These are phyloP conservation scores for Zoysia japonica DNA, from an alignment of 176 grass and related monocot genomes.

Conservation along the genomic window DNA sequence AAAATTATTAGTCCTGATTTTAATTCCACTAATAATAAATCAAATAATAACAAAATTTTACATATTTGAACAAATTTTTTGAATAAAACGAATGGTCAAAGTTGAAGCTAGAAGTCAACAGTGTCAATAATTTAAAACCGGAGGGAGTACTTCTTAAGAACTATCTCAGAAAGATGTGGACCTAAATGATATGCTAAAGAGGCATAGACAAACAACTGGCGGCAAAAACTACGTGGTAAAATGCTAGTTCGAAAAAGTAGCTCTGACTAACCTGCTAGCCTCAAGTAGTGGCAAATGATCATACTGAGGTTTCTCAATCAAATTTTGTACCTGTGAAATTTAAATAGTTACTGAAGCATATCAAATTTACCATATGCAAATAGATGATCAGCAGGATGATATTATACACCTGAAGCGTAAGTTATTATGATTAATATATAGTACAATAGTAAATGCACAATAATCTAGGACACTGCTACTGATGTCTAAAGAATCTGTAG, in stretches of 20 bases:
- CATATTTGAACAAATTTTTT: too few species aligned
- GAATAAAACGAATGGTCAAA: too few species aligned
- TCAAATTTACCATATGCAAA: constrained; percentile 19
- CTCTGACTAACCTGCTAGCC: constrained; percentile 79
- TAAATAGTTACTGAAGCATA: background rate
- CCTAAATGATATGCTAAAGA: background rate
- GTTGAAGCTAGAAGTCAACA: too few species aligned
- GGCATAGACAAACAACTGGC: background rate
- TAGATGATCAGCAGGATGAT: background rate
- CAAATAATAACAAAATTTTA: too few species aligned
- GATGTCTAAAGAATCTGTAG: background rate
- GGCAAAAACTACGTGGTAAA: constrained; percentile 5
- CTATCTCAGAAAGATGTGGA: background rate
- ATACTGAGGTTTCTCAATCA: constrained; percentile 97
- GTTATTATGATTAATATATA: background rate
- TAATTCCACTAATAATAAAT: too few species aligned
- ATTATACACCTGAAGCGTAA: background rate
- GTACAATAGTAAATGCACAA: background rate
- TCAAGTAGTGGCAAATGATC: constrained; percentile 95
- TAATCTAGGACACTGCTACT: background rate
- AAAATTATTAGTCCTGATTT: too few species aligned
- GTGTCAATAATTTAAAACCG: too few species aligned
- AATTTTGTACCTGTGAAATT: constrained; percentile 74
- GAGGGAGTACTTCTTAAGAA: background rate
- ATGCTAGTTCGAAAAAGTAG: constrained; percentile 26